Base-by-base conservation (phyloP, 2,329 filamentous ascomycete species). In the Cladophialophora psammophila region DNA sequence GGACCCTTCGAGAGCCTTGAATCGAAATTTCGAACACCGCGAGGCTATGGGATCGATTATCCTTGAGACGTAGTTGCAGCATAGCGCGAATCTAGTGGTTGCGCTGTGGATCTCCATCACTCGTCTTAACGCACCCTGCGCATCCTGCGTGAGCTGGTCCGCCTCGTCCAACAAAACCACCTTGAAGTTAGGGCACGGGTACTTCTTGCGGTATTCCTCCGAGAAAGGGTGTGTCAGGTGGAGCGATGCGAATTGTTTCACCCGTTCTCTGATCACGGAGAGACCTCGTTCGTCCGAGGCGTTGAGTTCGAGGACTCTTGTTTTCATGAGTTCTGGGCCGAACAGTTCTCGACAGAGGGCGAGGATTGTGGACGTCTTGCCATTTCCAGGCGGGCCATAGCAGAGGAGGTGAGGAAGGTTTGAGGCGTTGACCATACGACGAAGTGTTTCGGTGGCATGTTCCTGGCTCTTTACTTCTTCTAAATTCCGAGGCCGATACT, bases 341-440 rank as follows among this genome's bases (percentile, higher is more conserved):
- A 96, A 99, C 68, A 99, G 91, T 77, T 98, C 94, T 81, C 97
- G 97, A 63, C 95, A 94, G 35, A 99, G 90, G 2, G 96, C 96
- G 71, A 99, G 91, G 74, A 99, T 93, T 0, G 96, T 99, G 1
- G 93, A 97, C 0, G 95, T 99, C 83, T 99, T 99, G 73, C 95
- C 95, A 0, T 95, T 99, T 50, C 95, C 95, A 0, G 95, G 96
- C 0, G 96, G 95, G 3, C 95, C 95, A 78, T 99, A 99, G 85
- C 98, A 98, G 75, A 99, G 91, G 93, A 99, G 97, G 80, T 99
- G 96, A 2, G 95, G 95, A 45, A 99, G 90, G 76, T 99, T 99
- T 70, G 94, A 93, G 74, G 94, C 93, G 84, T 98, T 94, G 26
- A 99, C 85, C 34, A 93, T 98, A 74, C 95, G 88, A 77, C 94